phyloP scores from a whole-genome alignment of 225 moss, liverwort and hornwort genomes.

The Polytrichum formosum region DNA sequence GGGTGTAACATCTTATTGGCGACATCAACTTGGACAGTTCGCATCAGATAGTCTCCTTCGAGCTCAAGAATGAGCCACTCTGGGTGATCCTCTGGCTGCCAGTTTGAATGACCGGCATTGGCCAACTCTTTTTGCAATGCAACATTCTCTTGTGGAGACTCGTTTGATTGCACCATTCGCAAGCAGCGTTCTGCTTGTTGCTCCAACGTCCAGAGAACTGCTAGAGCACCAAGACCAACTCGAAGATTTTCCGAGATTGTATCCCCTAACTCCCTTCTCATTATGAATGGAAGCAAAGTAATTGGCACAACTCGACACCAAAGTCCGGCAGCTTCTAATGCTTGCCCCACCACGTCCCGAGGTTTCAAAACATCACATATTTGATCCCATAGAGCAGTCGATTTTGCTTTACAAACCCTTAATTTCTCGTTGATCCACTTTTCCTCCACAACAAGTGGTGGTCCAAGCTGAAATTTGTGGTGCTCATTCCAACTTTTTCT shows the following conservation, averaged over 20 bases:
- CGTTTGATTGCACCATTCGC: background rate
- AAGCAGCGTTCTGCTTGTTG: slow-evolving; percentile 38
- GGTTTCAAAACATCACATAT: slow-evolving; percentile 13
- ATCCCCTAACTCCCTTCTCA: background rate
- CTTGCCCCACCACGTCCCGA: background rate
- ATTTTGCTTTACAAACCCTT: slow-evolving; percentile 7
- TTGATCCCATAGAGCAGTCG: slow-evolving; percentile 8
- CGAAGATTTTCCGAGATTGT: background rate
- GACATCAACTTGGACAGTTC: slow-evolving; percentile 32
- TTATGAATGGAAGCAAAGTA: slow-evolving; percentile 15
- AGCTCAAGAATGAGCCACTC: slow-evolving; percentile 46
- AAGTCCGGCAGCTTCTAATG: slow-evolving; percentile 24
- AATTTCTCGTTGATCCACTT: background rate
- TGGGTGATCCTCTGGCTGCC: slow-evolving; percentile 16
- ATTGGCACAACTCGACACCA: slow-evolving; percentile 19
- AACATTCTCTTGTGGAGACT: background rate
- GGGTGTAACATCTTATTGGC: slow-evolving; percentile 17
- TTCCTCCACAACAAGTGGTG: background rate
- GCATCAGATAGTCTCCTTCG: slow-evolving; percentile 38
- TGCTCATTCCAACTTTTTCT: slow-evolving; percentile 17
- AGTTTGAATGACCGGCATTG: slow-evolving; percentile 13
- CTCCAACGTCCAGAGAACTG: slow-evolving; percentile 41
- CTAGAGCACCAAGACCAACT: slow-evolving; percentile 26
- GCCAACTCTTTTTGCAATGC: slow-evolving; percentile 31
- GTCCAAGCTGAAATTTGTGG: slow-evolving; percentile 1